These are phyloP conservation scores for Plasmodium ovale DNA, from an alignment of 169 alveolate genomes.

Conservation along the genomic window DNA sequence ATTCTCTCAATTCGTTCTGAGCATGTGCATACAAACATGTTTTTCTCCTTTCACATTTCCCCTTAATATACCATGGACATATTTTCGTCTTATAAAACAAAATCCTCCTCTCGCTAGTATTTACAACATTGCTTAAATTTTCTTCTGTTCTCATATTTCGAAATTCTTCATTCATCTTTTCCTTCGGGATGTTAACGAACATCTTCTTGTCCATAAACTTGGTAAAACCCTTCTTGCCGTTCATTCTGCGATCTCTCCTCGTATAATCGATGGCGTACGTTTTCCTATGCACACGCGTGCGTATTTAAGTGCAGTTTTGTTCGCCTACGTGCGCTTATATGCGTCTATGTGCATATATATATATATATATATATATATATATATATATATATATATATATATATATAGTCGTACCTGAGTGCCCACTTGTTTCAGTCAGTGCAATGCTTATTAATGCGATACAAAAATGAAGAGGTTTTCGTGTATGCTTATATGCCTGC, in stretches of 20 bases:
- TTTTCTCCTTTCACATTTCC: conserved; percentile 78
- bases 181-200: neutral
- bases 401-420: too few relatives aligned
- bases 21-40: conserved; percentile 81
- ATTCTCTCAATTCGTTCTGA: conserved; percentile 77
- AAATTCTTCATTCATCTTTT: conserved; percentile 32
- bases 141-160: conserved; percentile 29
- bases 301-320: too few relatives aligned
- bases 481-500: too few relatives aligned
- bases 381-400: too few relatives aligned
- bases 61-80: conserved; percentile 82
- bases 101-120: conserved; percentile 59
- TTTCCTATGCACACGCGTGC: neutral
- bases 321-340: too few relatives aligned
- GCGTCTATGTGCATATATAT: neutral
- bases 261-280: neutral
- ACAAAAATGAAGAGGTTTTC: too few relatives aligned
- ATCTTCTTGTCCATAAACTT: conserved; percentile 17
- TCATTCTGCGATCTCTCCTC: neutral
- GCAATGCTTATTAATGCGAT: too few relatives aligned
- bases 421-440: too few relatives aligned
- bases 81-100: conserved; percentile 80
- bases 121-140: conserved; percentile 43
- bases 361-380: neutral
- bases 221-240: conserved; percentile 2